Conservation (phyloP, 805 yeast species). For the Candida silvicultrix region DNA sequence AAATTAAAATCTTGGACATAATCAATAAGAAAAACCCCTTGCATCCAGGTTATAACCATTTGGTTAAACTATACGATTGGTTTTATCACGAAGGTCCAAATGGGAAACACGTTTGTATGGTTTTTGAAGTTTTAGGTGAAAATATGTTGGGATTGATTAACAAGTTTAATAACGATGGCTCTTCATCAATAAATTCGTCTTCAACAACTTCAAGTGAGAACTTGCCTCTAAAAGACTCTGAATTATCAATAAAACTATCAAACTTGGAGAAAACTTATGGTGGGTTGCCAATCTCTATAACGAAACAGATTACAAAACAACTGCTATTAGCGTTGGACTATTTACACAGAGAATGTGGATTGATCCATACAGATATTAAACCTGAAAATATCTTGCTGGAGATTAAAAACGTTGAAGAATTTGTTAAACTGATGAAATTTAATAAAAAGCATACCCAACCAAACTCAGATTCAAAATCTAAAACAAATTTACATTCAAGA, state of each 20-base stretch:
- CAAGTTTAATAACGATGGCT: slow-evolving; percentile 28
- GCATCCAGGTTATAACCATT: slow-evolving; percentile 46
- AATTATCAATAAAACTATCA: slow-evolving; percentile 13
- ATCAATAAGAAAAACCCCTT: slow-evolving; percentile 23
- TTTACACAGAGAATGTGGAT: slow-evolving; percentile 54
- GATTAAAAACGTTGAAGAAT: slow-evolving; percentile 46
- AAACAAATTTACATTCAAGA: slow-evolving; percentile 26
- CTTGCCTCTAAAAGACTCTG: background rate
- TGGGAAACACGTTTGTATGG: slow-evolving; percentile 62
- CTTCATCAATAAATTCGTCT: no score
- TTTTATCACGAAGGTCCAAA: slow-evolving; percentile 54
- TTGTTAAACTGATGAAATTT: slow-evolving; percentile 24
- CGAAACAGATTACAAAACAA: slow-evolving; percentile 52
- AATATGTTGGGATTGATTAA: slow-evolving; percentile 45
- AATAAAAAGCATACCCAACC: background rate
- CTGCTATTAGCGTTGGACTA: slow-evolving; percentile 49
- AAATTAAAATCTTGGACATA: slow-evolving; percentile 42
- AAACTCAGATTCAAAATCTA: slow-evolving; percentile 19
- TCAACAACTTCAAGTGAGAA: background rate
- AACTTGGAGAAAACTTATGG: slow-evolving; percentile 37
- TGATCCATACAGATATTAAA: slow-evolving; percentile 70
- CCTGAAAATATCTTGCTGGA: slow-evolving; percentile 64
- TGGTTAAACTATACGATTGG: slow-evolving; percentile 49
- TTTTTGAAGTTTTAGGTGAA: slow-evolving; percentile 60
- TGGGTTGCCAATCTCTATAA: slow-evolving; percentile 48